A percentile compares a stretch with the other conserved stretches of the same genome.
Conservation (phyloP, 2,329 filamentous ascomycete genomes). For the Cercospora zeae-maydis region DNA sequence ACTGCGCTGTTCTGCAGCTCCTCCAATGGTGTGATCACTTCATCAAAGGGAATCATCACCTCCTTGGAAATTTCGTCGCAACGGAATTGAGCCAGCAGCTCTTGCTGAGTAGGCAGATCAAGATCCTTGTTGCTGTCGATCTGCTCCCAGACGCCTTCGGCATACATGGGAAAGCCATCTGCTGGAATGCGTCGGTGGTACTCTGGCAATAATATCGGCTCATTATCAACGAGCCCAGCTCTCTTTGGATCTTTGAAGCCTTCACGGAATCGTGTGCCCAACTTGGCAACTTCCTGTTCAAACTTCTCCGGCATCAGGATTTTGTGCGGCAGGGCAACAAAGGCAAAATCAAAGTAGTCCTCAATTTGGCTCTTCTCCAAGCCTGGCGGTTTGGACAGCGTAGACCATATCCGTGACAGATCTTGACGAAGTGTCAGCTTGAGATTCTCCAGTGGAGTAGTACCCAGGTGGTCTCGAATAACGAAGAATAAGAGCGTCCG, state of each 20-base stretch:
- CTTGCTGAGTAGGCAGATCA: slow-evolving; percentile 93
- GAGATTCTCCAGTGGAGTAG: slow-evolving; percentile 83
- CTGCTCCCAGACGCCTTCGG: slow-evolving; percentile 93
- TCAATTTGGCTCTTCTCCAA: slow-evolving; percentile 86
- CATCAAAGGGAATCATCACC: slow-evolving; percentile 79
- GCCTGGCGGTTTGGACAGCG: slow-evolving; percentile 84
- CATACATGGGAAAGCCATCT: slow-evolving; percentile 93
- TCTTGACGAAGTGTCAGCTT: slow-evolving; percentile 88
- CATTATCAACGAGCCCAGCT: slow-evolving; percentile 62
- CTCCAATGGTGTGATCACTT: slow-evolving; percentile 76
- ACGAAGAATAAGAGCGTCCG: slow-evolving; percentile 96
- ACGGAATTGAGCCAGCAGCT: slow-evolving; percentile 91
- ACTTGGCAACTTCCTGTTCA: slow-evolving; percentile 69
- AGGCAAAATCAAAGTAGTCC: slow-evolving; percentile 98
- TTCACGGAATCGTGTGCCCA: slow-evolving; percentile 77
- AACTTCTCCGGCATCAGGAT: slow-evolving; percentile 94
- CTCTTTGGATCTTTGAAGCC: slow-evolving; percentile 69
- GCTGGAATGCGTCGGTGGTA: slow-evolving; percentile 95
- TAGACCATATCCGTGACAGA: slow-evolving; percentile 85
- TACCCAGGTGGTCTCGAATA: slow-evolving; percentile 93
- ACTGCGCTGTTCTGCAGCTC: slow-evolving; percentile 74
- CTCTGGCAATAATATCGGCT: slow-evolving; percentile 83
- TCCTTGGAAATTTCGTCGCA: slow-evolving; percentile 96
- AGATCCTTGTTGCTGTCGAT: slow-evolving; percentile 99
- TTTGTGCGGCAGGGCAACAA: slow-evolving; percentile 93